Percentiles rank a stretch among this genome's conserved stretches.
Evolutionary conservation across 805 yeast species (phyloP).

Genomic region (Hanseniaspora osmophila): DNA sequence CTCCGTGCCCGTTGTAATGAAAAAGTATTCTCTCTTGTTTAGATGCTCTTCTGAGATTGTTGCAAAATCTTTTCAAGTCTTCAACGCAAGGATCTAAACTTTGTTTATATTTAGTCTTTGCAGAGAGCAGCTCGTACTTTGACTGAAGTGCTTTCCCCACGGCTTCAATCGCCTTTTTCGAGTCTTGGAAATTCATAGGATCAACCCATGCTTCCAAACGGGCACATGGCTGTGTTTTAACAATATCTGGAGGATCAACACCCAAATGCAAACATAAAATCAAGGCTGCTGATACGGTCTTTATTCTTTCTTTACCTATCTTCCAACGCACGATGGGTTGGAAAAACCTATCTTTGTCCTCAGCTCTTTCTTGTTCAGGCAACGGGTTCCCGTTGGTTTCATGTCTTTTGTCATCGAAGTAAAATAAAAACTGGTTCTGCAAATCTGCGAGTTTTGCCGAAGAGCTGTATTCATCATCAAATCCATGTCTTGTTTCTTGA

Average conservation of each 20-base stretch:
- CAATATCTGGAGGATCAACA: constrained; percentile 93
- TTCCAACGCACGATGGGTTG: constrained; percentile 85
- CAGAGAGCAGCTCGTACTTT: constrained; percentile 79
- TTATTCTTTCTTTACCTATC: constrained; percentile 73
- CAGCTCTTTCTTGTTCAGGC: constrained; percentile 35
- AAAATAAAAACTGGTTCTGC: constrained; percentile 60
- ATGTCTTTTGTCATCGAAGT: constrained; percentile 85
- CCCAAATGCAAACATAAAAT: constrained; percentile 85
- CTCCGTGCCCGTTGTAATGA: constrained; percentile 97
- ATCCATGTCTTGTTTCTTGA: constrained; percentile 53
- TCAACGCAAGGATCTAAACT: constrained; percentile 90
- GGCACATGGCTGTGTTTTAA: constrained; percentile 88
- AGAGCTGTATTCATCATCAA: constrained; percentile 37
- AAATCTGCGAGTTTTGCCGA: constrained; percentile 41
- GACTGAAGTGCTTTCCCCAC: constrained; percentile 79
- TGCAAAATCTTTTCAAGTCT: constrained; percentile 83
- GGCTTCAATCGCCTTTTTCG: constrained; percentile 80
- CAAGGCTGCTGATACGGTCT: constrained; percentile 85
- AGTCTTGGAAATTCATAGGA: constrained; percentile 66
- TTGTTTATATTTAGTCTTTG: constrained; percentile 81
- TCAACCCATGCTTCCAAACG: constrained; percentile 87
- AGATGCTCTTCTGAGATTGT: constrained; percentile 75
- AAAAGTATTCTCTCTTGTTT: constrained; percentile 86
- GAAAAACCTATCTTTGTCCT: constrained; percentile 33
- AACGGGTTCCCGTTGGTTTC: constrained; percentile 77